Evolutionary conservation across 441 rosid genomes (phyloP), one percentile per base, ranked within the genome.

Genomic region (Populus hybrid): DNA sequence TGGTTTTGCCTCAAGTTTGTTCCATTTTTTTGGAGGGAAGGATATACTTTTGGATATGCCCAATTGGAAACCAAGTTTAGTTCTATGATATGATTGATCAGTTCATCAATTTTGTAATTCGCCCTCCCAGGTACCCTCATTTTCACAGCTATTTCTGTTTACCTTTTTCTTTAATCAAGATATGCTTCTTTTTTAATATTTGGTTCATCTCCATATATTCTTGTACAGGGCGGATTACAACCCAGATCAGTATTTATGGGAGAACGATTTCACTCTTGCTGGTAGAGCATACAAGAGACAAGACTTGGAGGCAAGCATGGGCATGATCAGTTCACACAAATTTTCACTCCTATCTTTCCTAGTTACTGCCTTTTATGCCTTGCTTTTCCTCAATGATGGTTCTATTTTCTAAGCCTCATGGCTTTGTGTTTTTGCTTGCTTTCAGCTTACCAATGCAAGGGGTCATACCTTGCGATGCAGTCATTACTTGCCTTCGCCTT

Each of bases 261-360:
- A 93, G 81, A 89, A 71, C 78, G 97, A 95, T 69, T 95, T 95
- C 85, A 91, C 87, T 75, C 90, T 93, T 75, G 95, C 95, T 71
- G 91, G 98, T 69, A 89, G 88, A 75, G 80, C 97, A 57, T 95
- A 90, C 87, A 88, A 88, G 84, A 90, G 99, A 81, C 90, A 87
- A 84, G 99, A 93, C 86, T 87, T 95, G 87, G 98, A 95, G 99
- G 99, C 98, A 91, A 91, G 98, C 89, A 92, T 83, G 92, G 91
- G 78, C 82, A 46, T 28, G 8, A 80, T 66, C 69, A 73, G 24
- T 72, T 77, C 70, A 77, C 81, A 34, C 63, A 65, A 73, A 65
- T 63, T 75, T 78, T 72, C 77, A 69, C 24, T 50, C 73, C 67
- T 69, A 59, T n/a, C 11, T 3, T 59, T 59, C 65, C 24, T 66